phyloP scores from a whole-genome alignment of 106 monocot genomes.

The Amphibolis antarctica region DNA sequence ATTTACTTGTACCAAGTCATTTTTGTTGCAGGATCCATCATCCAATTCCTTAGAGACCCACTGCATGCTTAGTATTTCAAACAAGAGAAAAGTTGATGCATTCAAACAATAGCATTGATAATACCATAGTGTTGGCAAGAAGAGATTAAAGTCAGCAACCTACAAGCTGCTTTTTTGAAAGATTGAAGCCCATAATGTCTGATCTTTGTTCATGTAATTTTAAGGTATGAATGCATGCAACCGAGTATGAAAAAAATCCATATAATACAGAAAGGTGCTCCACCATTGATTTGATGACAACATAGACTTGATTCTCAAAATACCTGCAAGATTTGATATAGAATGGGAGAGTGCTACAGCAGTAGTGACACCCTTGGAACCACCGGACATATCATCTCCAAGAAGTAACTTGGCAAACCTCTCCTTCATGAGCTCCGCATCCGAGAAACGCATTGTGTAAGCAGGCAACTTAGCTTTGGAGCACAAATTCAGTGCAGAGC shows the following conservation, averaged over 20 bases:
- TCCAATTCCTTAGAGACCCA: not conserved
- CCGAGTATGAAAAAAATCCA: too few relatives aligned
- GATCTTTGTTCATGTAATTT: too few relatives aligned
- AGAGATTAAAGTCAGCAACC: too few relatives aligned
- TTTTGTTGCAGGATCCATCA: not conserved
- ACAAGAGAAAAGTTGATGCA: not conserved
- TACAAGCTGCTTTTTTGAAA: too few relatives aligned
- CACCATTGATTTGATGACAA: not conserved
- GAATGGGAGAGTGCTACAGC: slow-evolving; percentile 82
- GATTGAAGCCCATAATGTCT: too few relatives aligned
- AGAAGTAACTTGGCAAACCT: slow-evolving; percentile 72
- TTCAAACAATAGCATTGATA: not conserved
- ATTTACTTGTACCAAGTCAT: not conserved
- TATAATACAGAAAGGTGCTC: too few relatives aligned
- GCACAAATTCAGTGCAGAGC: slow-evolving; percentile 17
- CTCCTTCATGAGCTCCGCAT: slow-evolving; percentile 83
- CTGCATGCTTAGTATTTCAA: not conserved
- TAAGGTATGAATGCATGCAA: too few relatives aligned
- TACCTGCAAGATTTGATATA: slow-evolving; percentile 78
- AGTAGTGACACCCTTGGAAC: slow-evolving; percentile 46
- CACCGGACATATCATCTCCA: slow-evolving; percentile 81
- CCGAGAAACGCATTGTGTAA: slow-evolving; percentile 45
- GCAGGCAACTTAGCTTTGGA: slow-evolving; percentile 43
- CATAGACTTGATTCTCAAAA: not conserved
- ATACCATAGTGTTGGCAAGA: too few relatives aligned